phyloP scores from a whole-genome alignment of 371 early-diverging fungal species.

The Umbelopsis sp. region DNA sequence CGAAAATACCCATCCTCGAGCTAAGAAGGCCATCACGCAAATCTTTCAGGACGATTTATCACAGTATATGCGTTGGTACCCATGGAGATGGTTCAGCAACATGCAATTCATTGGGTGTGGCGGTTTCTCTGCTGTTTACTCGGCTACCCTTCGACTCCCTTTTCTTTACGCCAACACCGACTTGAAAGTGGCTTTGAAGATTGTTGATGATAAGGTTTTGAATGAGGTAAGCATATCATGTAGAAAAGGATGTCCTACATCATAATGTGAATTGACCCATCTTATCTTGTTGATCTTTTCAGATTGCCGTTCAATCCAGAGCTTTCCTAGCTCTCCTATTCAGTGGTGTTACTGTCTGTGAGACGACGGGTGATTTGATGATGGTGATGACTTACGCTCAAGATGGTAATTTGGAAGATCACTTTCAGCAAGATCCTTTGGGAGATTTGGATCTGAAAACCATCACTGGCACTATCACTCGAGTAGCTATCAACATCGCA shows the following conservation, averaged over 20 bases:
- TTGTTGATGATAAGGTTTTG: conserved; percentile 50
- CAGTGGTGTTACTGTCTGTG: conserved; percentile 52
- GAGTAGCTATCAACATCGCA: conserved; percentile 41
- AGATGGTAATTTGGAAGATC: conserved; percentile 52
- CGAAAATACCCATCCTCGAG: conserved; percentile 35
- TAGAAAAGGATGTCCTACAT: neutral
- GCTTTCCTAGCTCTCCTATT: conserved; percentile 50
- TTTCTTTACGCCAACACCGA: conserved; percentile 40
- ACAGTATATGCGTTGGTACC: conserved; percentile 53
- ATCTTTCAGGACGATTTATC: conserved; percentile 40
- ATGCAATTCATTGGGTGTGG: conserved; percentile 57
- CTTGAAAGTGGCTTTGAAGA: conserved; percentile 38
- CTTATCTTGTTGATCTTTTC: neutral
- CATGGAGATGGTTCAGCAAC: conserved; percentile 51
- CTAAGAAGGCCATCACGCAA: conserved; percentile 42
- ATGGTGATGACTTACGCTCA: conserved; percentile 55
- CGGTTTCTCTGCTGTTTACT: conserved; percentile 54
- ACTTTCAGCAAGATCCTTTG: conserved; percentile 45
- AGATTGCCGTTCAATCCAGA: conserved; percentile 52
- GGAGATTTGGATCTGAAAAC: conserved; percentile 52
- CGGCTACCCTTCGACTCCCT: conserved; percentile 37
- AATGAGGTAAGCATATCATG: conserved; percentile 37
- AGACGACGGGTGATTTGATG: conserved; percentile 53
- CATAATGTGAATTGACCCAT: neutral
- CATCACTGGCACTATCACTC: conserved; percentile 48